Base-by-base conservation (phyloP, 345 rosid genomes). In the Citrus unshiu region DNA sequence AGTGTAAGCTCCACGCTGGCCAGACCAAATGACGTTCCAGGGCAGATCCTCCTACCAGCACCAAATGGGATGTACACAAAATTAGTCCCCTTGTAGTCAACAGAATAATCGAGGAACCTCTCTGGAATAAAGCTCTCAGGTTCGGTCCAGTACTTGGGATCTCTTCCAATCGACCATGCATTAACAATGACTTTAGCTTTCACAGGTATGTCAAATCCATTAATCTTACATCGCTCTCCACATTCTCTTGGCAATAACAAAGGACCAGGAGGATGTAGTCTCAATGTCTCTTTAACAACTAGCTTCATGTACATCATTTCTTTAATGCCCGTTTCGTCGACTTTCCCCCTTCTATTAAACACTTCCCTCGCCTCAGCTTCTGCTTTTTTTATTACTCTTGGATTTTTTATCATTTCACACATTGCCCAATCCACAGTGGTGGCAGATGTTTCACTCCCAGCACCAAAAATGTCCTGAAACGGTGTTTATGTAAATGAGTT, bases 151-250 rank as follows among this genome's bases (percentile, higher is more conserved):
- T 79, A 70, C 22, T 39, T 57, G 2, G 86, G 84, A 74, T 87
- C 84, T 62, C 89, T 80, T n/a, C 80, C 81, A 6, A 82, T 39
- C 0, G 82, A 83, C 89, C 89, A 86, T 14, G 77, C 79, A 39
- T 85, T 81, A 9, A 78, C 40, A 64, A 86, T 72, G n/a, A 79
- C 84, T 70, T n/a, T 82, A 7, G 83, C 25, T 4, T 82, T 82
- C 9, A 54, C 64, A 0, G 84, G 81, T 8, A 86, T 77, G 1
- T 76, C 60, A 34, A 66, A 84, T 10, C 87, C 84, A 8, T 70
- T 32, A 34, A 82, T 78, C 74, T 75, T 65, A 25, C 82, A 72
- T 2, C 13, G 25, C 16, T 78, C 74, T 13, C 19, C 0, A 37
- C 80, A 34, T 27, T 70, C 86, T 81, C 82, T 78, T n/a, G 82